Evolutionary conservation across 1,139 yeast genomes (phyloP), one percentile per base, ranked within the genome.

Genomic region (Taphrina deformans): DNA sequence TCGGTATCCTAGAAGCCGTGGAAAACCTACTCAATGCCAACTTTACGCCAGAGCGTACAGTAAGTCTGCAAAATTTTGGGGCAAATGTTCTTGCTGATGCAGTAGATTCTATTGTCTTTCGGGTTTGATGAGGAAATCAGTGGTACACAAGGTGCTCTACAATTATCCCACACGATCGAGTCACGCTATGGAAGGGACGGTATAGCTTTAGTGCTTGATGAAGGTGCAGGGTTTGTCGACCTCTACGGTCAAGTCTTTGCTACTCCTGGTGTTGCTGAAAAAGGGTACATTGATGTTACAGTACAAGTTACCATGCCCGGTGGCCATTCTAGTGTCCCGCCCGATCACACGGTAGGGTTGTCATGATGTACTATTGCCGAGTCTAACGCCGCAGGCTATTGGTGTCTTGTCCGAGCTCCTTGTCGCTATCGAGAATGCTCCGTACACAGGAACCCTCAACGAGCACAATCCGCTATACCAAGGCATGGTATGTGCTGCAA

Each of bases 61-160:
- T 44, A 21, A 44, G 46, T 16, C 10, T 14, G 5, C n/a, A 14
- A 3, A 14, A 14, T 35, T 9, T 35, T 4, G n/a, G 10, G 6
- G 33, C 33, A n/a, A n/a, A 29, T 10, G 33, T 29, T 29, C 10
- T 6, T 29, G 41, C 41, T 38, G 41, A 4, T 38, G 18, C 6
- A 38, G 27, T 21, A 44, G 48, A 72, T 86, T 1, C 69, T 87
- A 12, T 73, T 85, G 5, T 84, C 87, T 0, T 83, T 84, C 71
- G 93, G 93, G 0, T 86, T 83, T 70, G 93, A 88, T 73, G 95
- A 87, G 74, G 95, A 87, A 75, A 79, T 82, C 35, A 78, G 83
- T 38, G 91, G 92, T 3, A 68, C 69, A 16, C 73, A 77, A 21
- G 89, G 90, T 60, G 91, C 90, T 1, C 68, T 68, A 0, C 67